Conservation (phyloP, 1,139 yeast genomes). For the Yamadazyma sp. region DNA sequence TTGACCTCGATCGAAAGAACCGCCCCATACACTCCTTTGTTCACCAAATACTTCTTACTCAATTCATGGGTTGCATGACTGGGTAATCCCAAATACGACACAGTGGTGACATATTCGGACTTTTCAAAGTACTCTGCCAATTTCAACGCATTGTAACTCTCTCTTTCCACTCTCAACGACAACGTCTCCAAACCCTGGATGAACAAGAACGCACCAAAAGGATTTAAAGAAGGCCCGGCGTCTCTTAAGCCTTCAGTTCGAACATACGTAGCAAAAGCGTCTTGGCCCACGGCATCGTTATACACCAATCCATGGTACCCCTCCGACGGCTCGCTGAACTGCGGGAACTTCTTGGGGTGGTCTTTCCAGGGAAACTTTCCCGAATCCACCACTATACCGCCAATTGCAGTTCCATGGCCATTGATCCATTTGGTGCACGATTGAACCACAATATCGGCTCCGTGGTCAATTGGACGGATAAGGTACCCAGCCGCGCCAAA, state of each 20-base stretch:
- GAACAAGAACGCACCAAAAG: slow-evolving; percentile 83
- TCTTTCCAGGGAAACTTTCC: slow-evolving; percentile 92
- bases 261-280: slow-evolving; percentile 76
- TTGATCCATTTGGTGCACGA: slow-evolving; percentile 99
- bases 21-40: slow-evolving; percentile 75
- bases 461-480: slow-evolving; percentile 80
- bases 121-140: slow-evolving; percentile 77
- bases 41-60: slow-evolving; percentile 74
- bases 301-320: slow-evolving; percentile 89
- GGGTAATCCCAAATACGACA: slow-evolving; percentile 86
- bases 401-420: slow-evolving; percentile 96
- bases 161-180: slow-evolving; percentile 91
- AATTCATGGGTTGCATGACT: slow-evolving; percentile 79
- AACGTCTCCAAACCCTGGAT: slow-evolving; percentile 93
- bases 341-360: slow-evolving; percentile 86
- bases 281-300: slow-evolving; percentile 77
- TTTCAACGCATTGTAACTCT: slow-evolving; percentile 77
- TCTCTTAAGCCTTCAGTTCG: slow-evolving; percentile 90
- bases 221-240: slow-evolving; percentile 85
- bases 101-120: slow-evolving; percentile 77
- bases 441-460: slow-evolving; percentile 83
- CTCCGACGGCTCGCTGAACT: slow-evolving; percentile 84
- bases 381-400: slow-evolving; percentile 85
- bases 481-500: slow-evolving; percentile 96
- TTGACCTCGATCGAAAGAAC: slow-evolving; percentile 88